Conservation (phyloP, 495 filamentous ascomycete species). For the Penicillium atrosanguineum region DNA sequence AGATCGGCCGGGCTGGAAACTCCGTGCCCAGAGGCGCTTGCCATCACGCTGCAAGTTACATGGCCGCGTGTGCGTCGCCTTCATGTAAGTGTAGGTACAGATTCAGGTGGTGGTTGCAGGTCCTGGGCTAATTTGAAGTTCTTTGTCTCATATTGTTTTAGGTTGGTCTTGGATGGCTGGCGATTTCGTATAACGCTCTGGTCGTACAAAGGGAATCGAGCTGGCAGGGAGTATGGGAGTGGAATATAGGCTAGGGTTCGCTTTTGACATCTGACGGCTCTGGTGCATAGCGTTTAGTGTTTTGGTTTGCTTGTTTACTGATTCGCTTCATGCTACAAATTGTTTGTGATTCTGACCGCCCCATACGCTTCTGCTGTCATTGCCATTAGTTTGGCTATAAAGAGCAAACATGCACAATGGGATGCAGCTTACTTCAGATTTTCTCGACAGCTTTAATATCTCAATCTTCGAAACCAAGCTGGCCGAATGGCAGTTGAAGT, state of each 20-base stretch:
- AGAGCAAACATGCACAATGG: not conserved
- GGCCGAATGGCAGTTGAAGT: not conserved
- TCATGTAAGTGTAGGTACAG: not conserved
- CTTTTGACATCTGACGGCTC: not conserved
- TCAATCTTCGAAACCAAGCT: not conserved
- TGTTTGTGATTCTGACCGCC: not conserved
- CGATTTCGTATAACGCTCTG: not conserved
- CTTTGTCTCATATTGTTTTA: not conserved
- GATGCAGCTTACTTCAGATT: not conserved
- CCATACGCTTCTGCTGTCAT: not conserved
- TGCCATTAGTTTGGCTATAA: not conserved
- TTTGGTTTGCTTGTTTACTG: not conserved
- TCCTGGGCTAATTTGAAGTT: not conserved
- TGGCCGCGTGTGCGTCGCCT: slow-evolving; percentile 2
- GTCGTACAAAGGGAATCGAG: not conserved
- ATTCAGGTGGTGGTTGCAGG: not conserved
- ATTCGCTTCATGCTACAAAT: not conserved
- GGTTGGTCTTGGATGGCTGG: not conserved
- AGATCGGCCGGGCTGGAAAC: not conserved
- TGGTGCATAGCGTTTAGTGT: not conserved
- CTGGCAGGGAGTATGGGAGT: no score
- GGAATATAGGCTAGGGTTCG: no score
- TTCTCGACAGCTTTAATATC: not conserved
- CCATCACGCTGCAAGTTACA: not conserved
- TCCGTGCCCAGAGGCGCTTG: not conserved